Evolutionary conservation across 768 basidiomycete genomes (phyloP), one percentile per base, ranked within the genome.

Genomic region (Russula vinacea): DNA sequence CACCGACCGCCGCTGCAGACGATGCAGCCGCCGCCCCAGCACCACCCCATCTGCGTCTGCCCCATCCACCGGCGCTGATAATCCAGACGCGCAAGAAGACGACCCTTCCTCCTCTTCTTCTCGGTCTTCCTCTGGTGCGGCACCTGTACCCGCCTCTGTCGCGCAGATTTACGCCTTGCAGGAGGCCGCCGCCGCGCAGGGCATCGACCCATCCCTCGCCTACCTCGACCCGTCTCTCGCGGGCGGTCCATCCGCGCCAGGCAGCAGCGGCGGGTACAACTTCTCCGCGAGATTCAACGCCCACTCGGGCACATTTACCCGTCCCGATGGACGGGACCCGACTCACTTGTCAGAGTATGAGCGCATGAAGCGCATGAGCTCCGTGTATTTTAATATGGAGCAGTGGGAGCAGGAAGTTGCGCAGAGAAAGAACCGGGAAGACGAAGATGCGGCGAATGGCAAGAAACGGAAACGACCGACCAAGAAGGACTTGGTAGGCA

Each of bases 311-410:
- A 78, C 86, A 56, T 92, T 94, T 69, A 75, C 90, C 11, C 79
- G 82, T 19, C 71, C 78, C 4, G 86, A 89, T 58, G 83, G 81
- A 17, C 84, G 91, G 29, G 85, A 89, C 58, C 90, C 92, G 7
- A 75, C 82, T 3, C 90, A 92, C 70, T 73, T 94, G 57, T 88
- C 86, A 19, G 92, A 93, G 71, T 90, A 84, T 68, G 90, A 92
- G 68, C 84, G 91, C 6, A 86, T 85, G 70, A 85, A 86, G 73
- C 83, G 92, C 49, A 93, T 93, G 91, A 91, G 88, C 78, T 83
- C 87, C 71, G 89, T 90, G 70, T 94, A 91, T 75, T 94, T 94
- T 66, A 91, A 94, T 67, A 86, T 91, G 24, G 80, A 79, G n/a
- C 81, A 80, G 53, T 94, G 91, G 91, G 87, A 92, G 74, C 68